Evolutionary conservation across 306 rosid genomes (phyloP).

Genomic region (Dicorynia guianensis): DNA sequence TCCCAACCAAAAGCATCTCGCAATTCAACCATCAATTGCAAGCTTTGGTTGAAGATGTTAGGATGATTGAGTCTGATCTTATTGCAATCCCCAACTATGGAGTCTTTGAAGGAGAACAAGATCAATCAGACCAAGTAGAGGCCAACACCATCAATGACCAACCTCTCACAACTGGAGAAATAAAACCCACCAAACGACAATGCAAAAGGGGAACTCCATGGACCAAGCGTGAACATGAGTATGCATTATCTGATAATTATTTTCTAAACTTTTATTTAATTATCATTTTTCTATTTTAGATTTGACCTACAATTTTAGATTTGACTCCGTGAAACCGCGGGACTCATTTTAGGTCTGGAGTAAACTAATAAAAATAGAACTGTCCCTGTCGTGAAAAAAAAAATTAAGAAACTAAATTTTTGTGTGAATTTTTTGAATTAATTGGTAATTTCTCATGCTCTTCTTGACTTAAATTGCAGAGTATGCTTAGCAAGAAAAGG

Average conservation of each 20-base stretch:
- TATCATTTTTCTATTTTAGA: too few relatives aligned
- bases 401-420: too few relatives aligned
- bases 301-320: too few relatives aligned
- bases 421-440: too few relatives aligned
- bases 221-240: conserved; percentile 17
- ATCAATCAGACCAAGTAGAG: background rate
- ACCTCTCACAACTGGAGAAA: background rate
- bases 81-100: background rate
- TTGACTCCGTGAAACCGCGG: too few relatives aligned
- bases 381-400: too few relatives aligned
- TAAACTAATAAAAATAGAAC: too few relatives aligned
- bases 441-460: too few relatives aligned
- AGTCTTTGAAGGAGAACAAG: background rate
- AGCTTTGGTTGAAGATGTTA: background rate
- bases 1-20: background rate
- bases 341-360: too few relatives aligned
- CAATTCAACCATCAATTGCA: background rate
- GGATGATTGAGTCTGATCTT: background rate
- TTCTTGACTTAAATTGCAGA: too few relatives aligned
- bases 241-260: background rate
- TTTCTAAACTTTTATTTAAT: too few relatives aligned
- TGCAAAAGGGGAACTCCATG: background rate
- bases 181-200: background rate
- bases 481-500: too few relatives aligned
- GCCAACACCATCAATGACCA: background rate